Evolutionary conservation across 768 basidiomycete genomes (phyloP).

Genomic region (Daedalea quercina): DNA sequence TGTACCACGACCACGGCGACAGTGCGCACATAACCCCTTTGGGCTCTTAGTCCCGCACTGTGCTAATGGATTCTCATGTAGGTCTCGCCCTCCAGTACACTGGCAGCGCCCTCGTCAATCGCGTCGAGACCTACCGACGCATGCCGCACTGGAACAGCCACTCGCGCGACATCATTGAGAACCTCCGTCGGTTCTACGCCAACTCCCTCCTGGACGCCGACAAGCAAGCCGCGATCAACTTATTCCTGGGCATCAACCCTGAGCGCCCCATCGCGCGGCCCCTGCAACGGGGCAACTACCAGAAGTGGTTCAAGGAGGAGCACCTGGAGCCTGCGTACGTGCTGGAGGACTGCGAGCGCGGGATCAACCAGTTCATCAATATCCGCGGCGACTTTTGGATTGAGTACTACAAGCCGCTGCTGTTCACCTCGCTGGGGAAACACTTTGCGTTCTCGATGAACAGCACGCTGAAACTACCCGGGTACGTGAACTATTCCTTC

Average conservation of each 20-base stretch:
- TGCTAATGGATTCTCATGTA: constrained; percentile 23
- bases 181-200: constrained; percentile 89
- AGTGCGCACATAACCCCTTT: too few relatives aligned
- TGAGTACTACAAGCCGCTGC: constrained; percentile 79
- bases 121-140: constrained; percentile 91
- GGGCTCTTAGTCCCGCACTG: neutral
- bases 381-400: constrained; percentile 74
- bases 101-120: constrained; percentile 91
- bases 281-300: constrained; percentile 65
- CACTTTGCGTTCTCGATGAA: constrained; percentile 95
- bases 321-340: constrained; percentile 65
- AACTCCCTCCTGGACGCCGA: constrained; percentile 94
- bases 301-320: constrained; percentile 76
- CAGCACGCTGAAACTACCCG: constrained; percentile 75
- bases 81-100: constrained; percentile 96
- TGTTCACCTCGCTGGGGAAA: constrained; percentile 81
- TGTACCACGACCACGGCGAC: constrained; percentile 98
- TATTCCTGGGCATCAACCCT: constrained; percentile 78
- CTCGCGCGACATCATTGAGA: constrained; percentile 93
- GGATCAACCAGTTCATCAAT: constrained; percentile 54
- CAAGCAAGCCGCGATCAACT: constrained; percentile 94
- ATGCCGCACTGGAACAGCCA: constrained; percentile 98
- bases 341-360: constrained; percentile 54
- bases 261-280: constrained; percentile 42
- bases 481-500: constrained; percentile 36